Conservation (phyloP, 1,284 basidiomycete species). For the Cutaneotrichosporon spelunceum region DNA sequence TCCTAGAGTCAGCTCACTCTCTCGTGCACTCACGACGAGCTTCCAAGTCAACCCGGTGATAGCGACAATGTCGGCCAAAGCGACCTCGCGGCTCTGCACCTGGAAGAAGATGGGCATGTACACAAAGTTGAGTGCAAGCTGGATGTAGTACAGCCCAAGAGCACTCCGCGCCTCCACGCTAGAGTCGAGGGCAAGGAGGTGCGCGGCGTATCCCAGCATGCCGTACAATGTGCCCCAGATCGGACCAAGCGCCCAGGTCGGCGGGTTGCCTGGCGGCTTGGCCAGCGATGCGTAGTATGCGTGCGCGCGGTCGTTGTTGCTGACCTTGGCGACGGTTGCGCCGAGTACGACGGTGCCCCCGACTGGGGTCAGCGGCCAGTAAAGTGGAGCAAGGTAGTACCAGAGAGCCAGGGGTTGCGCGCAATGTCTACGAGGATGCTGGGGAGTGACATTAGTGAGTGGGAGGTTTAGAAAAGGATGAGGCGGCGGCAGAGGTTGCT, state of each 20-base stretch:
- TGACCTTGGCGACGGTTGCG: slow-evolving; percentile 52
- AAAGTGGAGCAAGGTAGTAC: slow-evolving; percentile 17
- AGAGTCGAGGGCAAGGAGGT: slow-evolving; percentile 57
- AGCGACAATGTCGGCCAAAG: not conserved
- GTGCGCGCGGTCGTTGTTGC: slow-evolving; percentile 7
- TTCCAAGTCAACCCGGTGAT: not conserved
- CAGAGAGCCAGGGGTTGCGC: slow-evolving; percentile 59
- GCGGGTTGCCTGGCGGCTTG: slow-evolving; percentile 14
- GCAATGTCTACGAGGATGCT: slow-evolving; percentile 58
- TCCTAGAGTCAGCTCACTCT: not conserved
- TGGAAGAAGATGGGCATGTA: slow-evolving; percentile 14
- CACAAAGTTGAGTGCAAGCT: slow-evolving; percentile 10
- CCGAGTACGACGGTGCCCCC: slow-evolving; percentile 63
- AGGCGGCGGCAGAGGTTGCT: not conserved
- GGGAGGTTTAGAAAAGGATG: not conserved
- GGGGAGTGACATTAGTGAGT: slow-evolving; percentile 27
- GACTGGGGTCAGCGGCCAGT: slow-evolving; percentile 39
- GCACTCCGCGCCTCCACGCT: not conserved
- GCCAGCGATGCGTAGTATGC: slow-evolving; percentile 39
- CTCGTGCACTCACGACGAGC: not conserved
- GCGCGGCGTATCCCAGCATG: slow-evolving; percentile 68
- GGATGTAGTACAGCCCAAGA: slow-evolving; percentile 10
- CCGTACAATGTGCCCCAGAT: slow-evolving; percentile 49
- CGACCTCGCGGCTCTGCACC: not conserved
- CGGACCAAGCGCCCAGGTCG: slow-evolving; percentile 16